These are phyloP conservation scores for Cucumis cinereus DNA, from an alignment of 306 rosid species.

Conservation along the genomic window DNA sequence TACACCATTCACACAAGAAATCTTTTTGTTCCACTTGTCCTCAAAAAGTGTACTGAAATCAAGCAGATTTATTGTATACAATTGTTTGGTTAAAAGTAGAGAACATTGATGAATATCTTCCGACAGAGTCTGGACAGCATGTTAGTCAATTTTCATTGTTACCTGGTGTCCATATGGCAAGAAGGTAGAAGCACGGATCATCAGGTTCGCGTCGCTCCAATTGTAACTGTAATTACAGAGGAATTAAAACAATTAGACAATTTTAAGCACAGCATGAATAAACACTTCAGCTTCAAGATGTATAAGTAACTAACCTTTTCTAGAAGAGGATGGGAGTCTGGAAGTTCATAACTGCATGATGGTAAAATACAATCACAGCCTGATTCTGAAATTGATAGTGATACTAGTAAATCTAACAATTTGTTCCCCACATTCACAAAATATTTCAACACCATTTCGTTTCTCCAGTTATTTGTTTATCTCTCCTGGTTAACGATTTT, in stretches of 20 bases:
- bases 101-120: background rate
- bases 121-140: background rate
- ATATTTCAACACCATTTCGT: background rate
- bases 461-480: background rate
- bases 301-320: conserved; percentile 41
- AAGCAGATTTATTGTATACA: background rate
- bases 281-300: background rate
- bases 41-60: background rate
- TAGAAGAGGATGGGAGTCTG: conserved; percentile 59
- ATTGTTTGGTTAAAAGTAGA: background rate
- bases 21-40: background rate
- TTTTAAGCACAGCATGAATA: background rate
- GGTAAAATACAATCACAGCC: conserved; percentile 19
- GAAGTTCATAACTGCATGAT: conserved; percentile 60
- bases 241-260: background rate
- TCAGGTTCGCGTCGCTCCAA: conserved; percentile 48
- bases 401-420: background rate
- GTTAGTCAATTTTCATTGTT: background rate
- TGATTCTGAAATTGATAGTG: background rate
- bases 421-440: background rate
- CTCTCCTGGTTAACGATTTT: background rate
- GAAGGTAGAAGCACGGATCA: conserved; percentile 69
- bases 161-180: conserved; percentile 80
- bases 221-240: conserved; percentile 16
- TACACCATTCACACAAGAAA: background rate